Conservation (phyloP, 2,329 filamentous ascomycete species). For the Verticillium klebahnii region DNA sequence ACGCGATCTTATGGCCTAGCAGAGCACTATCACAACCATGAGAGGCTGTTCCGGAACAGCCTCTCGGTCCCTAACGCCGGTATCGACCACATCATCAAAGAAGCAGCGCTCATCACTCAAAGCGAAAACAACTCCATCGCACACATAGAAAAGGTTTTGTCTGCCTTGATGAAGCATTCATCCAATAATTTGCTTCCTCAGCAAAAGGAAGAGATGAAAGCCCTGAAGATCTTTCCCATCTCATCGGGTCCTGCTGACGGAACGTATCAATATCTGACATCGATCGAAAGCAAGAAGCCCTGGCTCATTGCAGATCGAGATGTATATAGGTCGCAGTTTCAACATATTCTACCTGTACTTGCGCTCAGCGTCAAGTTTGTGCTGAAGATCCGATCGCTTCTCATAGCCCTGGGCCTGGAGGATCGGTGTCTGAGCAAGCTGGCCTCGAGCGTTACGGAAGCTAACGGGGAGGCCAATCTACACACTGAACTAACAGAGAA, state of each 20-base stretch:
- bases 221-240: constrained; percentile 2
- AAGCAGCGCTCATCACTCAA: background rate
- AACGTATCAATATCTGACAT: background rate
- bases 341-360: constrained; percentile 1
- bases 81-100: constrained; percentile 3
- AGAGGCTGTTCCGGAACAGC: constrained; percentile 4
- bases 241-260: background rate
- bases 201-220: background rate
- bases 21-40: constrained; percentile 2
- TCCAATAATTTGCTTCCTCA: background rate
- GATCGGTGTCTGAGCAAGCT: constrained; percentile 3
- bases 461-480: background rate
- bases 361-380: constrained; percentile 3
- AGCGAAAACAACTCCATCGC: background rate
- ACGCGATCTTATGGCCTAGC: constrained; percentile 3
- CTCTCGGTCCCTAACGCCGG: background rate
- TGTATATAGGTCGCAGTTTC: constrained; percentile 1
- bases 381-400: constrained; percentile 1
- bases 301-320: constrained; percentile 9
- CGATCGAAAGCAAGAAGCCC: background rate
- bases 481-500: constrained; percentile 1
- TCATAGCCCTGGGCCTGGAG: background rate
- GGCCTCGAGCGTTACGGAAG: constrained; percentile 3
- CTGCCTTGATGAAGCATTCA: background rate
- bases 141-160: constrained; percentile 1